Evolutionary conservation across 108 stramenopile genomes (phyloP), one percentile per base, ranked within the genome.

Genomic region (Skeletonema grethae): DNA sequence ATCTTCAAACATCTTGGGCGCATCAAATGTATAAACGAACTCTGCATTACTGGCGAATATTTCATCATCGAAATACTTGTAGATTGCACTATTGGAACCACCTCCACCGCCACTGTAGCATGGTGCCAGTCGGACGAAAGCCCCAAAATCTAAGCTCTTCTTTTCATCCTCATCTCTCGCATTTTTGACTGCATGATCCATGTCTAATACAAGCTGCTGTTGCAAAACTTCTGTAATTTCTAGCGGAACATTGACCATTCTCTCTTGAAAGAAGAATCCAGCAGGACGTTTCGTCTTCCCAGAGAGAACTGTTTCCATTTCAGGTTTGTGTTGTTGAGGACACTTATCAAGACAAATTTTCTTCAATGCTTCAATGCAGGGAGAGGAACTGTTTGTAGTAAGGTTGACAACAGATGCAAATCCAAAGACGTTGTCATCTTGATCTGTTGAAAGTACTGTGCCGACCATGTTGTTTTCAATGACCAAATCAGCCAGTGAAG

Each of bases 31-130:
- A 65, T 79, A 94, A 20, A 83, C 82, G 67, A 88, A 91, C 73
- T 91, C 93, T 5, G 93, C 87, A 81, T 88, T 79, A 6, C 70
- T 58, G 7, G 90, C 86, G 70, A 94, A 90, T 18, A 94, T 75
- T 64, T 94, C 93, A 75, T 94, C 93, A 70, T 94, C 93, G 78
- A 91, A 94, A 73, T 85, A 86, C 56, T 89, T 89, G 80, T 87
- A 94, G 29, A 87, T 71, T 29, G 80, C 65, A 22, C 67, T 61
- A 22, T 69, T 67, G 32, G 31, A 30, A 62, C 32, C 41, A 12
- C 69, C 68, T 64, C 53, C 43, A 18, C 41, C 16, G 43, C 57
- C 39, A 43, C 72, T 58, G 48, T 30, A 31, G 20, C 85, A 78
- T 9, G 93, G 93, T 46, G 93, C 93, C 28, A 94, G 53, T 38